phyloP scores from a whole-genome alignment of 2,329 filamentous ascomycete genomes.

The Lachnellula cervina region DNA sequence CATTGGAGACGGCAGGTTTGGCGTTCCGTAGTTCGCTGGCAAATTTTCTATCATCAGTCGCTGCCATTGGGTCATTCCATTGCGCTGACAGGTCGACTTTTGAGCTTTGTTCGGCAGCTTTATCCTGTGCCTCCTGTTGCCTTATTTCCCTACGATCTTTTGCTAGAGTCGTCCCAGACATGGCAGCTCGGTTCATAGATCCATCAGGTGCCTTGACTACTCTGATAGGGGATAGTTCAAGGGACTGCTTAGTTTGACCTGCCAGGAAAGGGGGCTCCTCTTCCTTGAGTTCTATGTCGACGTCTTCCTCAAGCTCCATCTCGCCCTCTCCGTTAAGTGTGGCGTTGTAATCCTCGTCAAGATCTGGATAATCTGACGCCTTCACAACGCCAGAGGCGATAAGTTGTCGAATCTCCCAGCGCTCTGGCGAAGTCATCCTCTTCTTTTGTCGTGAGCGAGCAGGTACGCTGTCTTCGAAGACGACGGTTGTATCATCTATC shows the following conservation, averaged over 20 bases:
- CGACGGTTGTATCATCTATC: slow-evolving; percentile 47
- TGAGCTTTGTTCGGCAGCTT: slow-evolving; percentile 65
- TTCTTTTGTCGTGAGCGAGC: slow-evolving; percentile 61
- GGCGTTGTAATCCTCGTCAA: slow-evolving; percentile 90
- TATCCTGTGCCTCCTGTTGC: slow-evolving; percentile 80
- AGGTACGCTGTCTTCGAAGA: slow-evolving; percentile 57
- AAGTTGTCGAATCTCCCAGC: slow-evolving; percentile 95
- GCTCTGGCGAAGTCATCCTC: slow-evolving; percentile 89
- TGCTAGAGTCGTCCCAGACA: slow-evolving; percentile 82
- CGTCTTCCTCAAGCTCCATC: slow-evolving; percentile 90
- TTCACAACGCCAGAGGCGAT: slow-evolving; percentile 94
- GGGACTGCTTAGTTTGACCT: slow-evolving; percentile 92
- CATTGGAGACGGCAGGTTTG: slow-evolving; percentile 53
- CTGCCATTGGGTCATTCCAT: slow-evolving; percentile 96
- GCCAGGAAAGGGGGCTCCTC: slow-evolving; percentile 95
- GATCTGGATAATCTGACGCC: slow-evolving; percentile 87
- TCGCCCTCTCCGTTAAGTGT: slow-evolving; percentile 80
- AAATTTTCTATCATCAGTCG: slow-evolving; percentile 79
- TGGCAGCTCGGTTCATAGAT: slow-evolving; percentile 94
- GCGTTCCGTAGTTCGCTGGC: slow-evolving; percentile 76
- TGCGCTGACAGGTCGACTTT: slow-evolving; percentile 82
- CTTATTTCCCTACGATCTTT: slow-evolving; percentile 86
- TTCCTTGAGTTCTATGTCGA: slow-evolving; percentile 94
- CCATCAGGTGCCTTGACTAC: slow-evolving; percentile 97
- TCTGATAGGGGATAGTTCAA: slow-evolving; percentile 91